Evolutionary conservation across 768 basidiomycete genomes (phyloP).

Genomic region (Suillus alpinus): DNA sequence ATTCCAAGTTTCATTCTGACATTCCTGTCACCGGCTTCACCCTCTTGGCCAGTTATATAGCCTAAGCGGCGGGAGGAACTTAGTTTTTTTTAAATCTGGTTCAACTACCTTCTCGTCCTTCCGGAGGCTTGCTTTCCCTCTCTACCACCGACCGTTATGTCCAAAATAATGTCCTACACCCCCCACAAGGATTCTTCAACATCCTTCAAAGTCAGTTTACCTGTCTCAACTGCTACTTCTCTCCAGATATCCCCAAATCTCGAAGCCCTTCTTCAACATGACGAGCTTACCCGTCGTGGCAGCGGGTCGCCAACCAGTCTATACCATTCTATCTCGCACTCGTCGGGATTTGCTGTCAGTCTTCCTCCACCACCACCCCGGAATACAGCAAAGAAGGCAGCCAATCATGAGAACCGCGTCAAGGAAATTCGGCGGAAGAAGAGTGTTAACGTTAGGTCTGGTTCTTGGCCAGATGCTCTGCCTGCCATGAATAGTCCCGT

Average conservation of each 20-base stretch:
- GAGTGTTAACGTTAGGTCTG: constrained; percentile 12
- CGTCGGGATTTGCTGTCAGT: constrained; percentile 20
- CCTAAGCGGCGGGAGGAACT: constrained; percentile 1
- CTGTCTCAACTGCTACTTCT: constrained; percentile 15
- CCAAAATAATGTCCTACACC: neutral
- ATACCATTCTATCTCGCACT: constrained; percentile 7
- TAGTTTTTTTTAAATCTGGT: neutral
- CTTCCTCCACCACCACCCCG: constrained; percentile 36
- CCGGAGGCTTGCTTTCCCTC: neutral
- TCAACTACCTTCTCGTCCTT: neutral
- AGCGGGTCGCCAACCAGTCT: constrained; percentile 22
- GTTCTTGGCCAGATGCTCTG: constrained; percentile 24
- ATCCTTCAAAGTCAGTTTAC: neutral
- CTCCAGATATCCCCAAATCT: constrained; percentile 58
- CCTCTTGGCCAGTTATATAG: neutral
- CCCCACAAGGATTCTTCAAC: neutral
- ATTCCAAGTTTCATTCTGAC: constrained; percentile 1
- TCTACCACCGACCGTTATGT: neutral
- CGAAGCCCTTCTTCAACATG: constrained; percentile 57
- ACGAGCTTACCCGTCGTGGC: constrained; percentile 43
- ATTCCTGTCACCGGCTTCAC: neutral
- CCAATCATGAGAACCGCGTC: constrained; percentile 15
- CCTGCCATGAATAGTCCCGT: constrained; percentile 5
- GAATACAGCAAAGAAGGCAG: constrained; percentile 14
- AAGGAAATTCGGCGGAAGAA: constrained; percentile 16